Evolutionary conservation across 768 basidiomycete species (phyloP).

Genomic region (Crassisporium funariophilum): DNA sequence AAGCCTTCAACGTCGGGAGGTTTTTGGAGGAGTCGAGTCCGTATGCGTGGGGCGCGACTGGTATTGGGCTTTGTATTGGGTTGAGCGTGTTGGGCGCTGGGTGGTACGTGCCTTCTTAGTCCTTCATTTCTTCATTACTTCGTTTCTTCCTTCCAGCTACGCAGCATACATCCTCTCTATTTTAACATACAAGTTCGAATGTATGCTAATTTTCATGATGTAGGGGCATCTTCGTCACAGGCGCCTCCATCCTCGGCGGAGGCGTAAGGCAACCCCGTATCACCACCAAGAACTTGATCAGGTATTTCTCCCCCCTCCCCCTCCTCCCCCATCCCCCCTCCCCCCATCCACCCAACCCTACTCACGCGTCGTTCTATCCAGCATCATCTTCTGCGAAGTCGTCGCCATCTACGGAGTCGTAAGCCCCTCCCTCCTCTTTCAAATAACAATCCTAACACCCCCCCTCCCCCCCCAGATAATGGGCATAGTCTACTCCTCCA

Average conservation of each 20-base stretch:
- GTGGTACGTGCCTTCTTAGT: slow-evolving; percentile 68
- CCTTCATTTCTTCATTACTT: too few relatives aligned
- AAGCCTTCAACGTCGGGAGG: slow-evolving; percentile 91
- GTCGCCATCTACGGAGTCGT: slow-evolving; percentile 98
- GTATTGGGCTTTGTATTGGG: slow-evolving; percentile 92
- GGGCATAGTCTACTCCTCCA: slow-evolving; percentile 93
- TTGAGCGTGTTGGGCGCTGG: slow-evolving; percentile 93
- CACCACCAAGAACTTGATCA: slow-evolving; percentile 96
- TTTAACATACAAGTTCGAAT: slow-evolving; percentile 2
- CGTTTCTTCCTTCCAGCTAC: too few relatives aligned
- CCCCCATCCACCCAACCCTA: neutral
- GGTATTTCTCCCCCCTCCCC: too few relatives aligned
- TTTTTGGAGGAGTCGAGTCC: slow-evolving; percentile 95
- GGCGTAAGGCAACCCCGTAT: slow-evolving; percentile 94
- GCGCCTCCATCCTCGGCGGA: slow-evolving; percentile 94
- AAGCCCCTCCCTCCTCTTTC: slow-evolving; percentile 30
- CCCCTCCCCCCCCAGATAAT: slow-evolving; percentile 62
- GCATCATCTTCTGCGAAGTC: slow-evolving; percentile 99
- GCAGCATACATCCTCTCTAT: neutral
- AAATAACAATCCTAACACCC: slow-evolving; percentile 3
- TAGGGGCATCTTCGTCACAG: slow-evolving; percentile 98
- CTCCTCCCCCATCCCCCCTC: neutral
- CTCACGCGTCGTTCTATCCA: slow-evolving; percentile 38
- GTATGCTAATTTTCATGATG: neutral
- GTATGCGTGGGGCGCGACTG: slow-evolving; percentile 88